Base-by-base conservation (phyloP, 2,329 filamentous ascomycete genomes). In the Septoria linicola region DNA sequence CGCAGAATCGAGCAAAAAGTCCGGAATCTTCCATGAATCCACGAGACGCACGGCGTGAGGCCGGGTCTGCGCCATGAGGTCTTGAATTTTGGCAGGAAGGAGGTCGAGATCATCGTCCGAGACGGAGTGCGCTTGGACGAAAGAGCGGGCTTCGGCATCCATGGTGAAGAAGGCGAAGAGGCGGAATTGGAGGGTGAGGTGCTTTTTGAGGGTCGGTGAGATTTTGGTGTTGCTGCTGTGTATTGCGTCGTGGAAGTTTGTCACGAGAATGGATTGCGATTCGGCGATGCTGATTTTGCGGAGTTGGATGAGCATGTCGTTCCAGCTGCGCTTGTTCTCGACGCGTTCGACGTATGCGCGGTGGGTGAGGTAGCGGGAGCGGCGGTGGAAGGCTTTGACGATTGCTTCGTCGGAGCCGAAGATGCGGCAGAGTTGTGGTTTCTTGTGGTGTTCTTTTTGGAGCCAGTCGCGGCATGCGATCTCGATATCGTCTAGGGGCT, bases 31-130 rank as follows among this genome's bases (percentile, higher is more conserved):
- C 77, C 77, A 80, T 1, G 73, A 67, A 59, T 80, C 77, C 6
- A 80, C 76, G 7, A 80, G 58, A 17, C 70, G 70, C 1, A 80
- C 76, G 1, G 76, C 76, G 60, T 80, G 76, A 1, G 76, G 76
- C 14, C 77, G 64, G 17, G 79, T 68, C 25, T 70, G 60, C 1
- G 67, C 58, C 76, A 80, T 79, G 8, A 78, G 59, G 1, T 72
- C 65, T 46, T 77, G 68, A 2, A 80, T 69, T 2, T 61, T 60
- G 4, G 68, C 62, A 0, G 72, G 69, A 1, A 80, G 59, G 3
- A 47, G 34, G 45, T 76, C 67, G 11, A 80, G 62, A 6, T 72
- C 68, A 1, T 66, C 60, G n/a, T 70, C 66, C 2, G 69, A 66
- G 8, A 76, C 67, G 1, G 76, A 72, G 8, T 66, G 66, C 8